These are phyloP conservation scores for Mycosphaerella arachidis DNA, from an alignment of 2,329 filamentous ascomycete genomes.

Conservation along the genomic window DNA sequence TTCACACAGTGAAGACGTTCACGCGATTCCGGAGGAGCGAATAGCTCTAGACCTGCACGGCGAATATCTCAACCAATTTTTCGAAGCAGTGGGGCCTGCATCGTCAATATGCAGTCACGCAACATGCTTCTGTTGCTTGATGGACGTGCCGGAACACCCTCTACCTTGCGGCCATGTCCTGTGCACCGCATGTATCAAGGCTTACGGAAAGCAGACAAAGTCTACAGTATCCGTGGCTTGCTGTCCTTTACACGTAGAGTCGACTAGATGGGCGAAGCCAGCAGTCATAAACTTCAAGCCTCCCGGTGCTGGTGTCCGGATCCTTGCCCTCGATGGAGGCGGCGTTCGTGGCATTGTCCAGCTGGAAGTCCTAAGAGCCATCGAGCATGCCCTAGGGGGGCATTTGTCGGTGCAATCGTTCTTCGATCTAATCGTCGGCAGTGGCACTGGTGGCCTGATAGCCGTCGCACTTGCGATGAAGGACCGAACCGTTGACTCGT, in stretches of 20 bases:
- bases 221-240: constrained; percentile 25
- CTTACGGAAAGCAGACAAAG: constrained; percentile 31
- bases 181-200: constrained; percentile 40
- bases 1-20: constrained; percentile 24
- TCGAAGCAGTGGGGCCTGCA: constrained; percentile 37
- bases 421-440: constrained; percentile 49
- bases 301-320: constrained; percentile 25
- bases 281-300: constrained; percentile 28
- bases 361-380: constrained; percentile 39
- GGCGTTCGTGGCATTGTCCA: constrained; percentile 46
- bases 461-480: constrained; percentile 40
- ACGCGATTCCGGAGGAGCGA: constrained; percentile 28
- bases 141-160: constrained; percentile 40
- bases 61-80: constrained; percentile 36
- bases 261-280: constrained; percentile 34
- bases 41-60: constrained; percentile 30
- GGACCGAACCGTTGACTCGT: constrained; percentile 37
- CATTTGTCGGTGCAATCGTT: constrained; percentile 42
- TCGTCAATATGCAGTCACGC: constrained; percentile 31
- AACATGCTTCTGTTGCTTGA: constrained; percentile 47
- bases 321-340: constrained; percentile 36
- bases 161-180: constrained; percentile 46
- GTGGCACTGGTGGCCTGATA: constrained; percentile 44
- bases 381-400: constrained; percentile 39
- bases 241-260: constrained; percentile 35